Evolutionary conservation across 2,329 filamentous ascomycete genomes (phyloP).

Genomic region (Fragosphaeria purpurea): DNA sequence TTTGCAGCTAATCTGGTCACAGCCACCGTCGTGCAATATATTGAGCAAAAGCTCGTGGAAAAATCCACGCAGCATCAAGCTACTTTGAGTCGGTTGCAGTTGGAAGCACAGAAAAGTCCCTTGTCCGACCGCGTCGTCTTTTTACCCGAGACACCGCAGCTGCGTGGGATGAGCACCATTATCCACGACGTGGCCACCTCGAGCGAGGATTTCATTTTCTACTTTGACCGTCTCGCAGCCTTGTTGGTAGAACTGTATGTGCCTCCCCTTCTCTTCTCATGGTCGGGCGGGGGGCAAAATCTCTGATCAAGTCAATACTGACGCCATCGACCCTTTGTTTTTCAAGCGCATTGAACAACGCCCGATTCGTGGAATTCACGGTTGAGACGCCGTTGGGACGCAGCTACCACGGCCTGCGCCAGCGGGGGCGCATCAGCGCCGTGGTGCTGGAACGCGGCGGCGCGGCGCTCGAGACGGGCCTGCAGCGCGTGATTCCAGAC

Average conservation of each 20-base stretch:
- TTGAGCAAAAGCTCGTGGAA: slow-evolving; percentile 73
- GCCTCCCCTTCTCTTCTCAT: neutral
- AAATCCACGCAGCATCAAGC: slow-evolving; percentile 78
- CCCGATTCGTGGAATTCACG: slow-evolving; percentile 53
- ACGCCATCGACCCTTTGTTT: neutral
- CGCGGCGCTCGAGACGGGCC: slow-evolving; percentile 74
- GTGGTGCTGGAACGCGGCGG: slow-evolving; percentile 85
- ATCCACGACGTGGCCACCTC: slow-evolving; percentile 70
- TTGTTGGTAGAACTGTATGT: slow-evolving; percentile 66
- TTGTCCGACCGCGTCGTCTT: slow-evolving; percentile 67
- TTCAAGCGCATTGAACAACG: slow-evolving; percentile 64
- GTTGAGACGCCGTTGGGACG: slow-evolving; percentile 63
- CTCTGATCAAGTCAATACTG: no score
- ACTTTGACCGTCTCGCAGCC: slow-evolving; percentile 84
- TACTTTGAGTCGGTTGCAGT: slow-evolving; percentile 66
- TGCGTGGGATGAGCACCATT: slow-evolving; percentile 82
- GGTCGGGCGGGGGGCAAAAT: no score
- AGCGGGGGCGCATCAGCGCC: slow-evolving; percentile 68
- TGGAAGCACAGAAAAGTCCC: slow-evolving; percentile 58
- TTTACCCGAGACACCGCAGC: slow-evolving; percentile 67
- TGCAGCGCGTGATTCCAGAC: slow-evolving; percentile 86
- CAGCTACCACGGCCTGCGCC: slow-evolving; percentile 60
- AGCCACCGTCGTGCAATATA: slow-evolving; percentile 91
- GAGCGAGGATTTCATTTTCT: slow-evolving; percentile 92
- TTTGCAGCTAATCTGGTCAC: neutral